Base-by-base conservation (phyloP, 495 filamentous ascomycete species). In the Penicillium argentinense region DNA sequence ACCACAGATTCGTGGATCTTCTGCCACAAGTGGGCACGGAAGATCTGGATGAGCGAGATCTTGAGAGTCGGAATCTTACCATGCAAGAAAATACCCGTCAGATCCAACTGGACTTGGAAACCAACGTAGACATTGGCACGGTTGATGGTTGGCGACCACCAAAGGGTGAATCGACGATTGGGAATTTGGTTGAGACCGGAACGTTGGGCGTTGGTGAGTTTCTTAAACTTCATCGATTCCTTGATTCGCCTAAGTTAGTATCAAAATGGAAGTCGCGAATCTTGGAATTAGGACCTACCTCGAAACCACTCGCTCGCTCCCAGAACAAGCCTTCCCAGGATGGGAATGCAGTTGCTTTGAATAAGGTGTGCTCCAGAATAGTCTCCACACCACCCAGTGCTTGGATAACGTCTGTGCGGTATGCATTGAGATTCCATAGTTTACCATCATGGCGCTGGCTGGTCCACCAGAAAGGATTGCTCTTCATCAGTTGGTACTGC, bases 381-480 rank as follows among this genome's bases (percentile, higher is more conserved):
- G 95, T 97, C 63, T 99, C 95, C n/a, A 99, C 95, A 84, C 95
- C 95, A 61, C 95, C 95, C 45, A 99, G 78, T 0, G 93, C 91
- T 64, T 99, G 95, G 49, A 99, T 99, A 24, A 99, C 95, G 74
- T 99, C 95, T 8, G 95, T 97, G 53, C 95, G 79, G 68, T 99
- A 97, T 14, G 95, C 91, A 53, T 97, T 99, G 56, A 99, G 68
- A 58, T 99, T 97, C 95, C 95, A 99, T 28, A 99, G 72, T 67
- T 97, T 99, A 65, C 95, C 95, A 59, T 99, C 95, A 59, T 99
- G 95, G 37, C 95, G 77, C 66, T 97, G 95, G 58, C 88, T 95
- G 2, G 95, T 99, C 95, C 93, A 98, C 92, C 91, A 97, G 78
- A 97, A 98, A 0, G 93, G 92, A 66, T 97, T 97, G 75, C 88